phyloP scores from a whole-genome alignment of 805 yeast species.

The Pichia eremophila region DNA sequence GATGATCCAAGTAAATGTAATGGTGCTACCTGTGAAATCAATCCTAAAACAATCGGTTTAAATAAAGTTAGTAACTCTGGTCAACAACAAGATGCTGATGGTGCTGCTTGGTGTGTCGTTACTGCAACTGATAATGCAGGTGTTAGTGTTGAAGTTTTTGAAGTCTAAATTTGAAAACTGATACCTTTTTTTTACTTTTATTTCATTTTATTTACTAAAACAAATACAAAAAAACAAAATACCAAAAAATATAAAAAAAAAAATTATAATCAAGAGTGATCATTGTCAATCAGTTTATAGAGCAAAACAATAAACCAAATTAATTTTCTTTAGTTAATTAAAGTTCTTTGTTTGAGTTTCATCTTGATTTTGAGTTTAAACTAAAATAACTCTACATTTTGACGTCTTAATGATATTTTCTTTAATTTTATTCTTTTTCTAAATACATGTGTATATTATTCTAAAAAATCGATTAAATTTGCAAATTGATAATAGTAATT shows the following conservation, averaged over 20 bases:
- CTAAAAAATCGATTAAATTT: too few species aligned
- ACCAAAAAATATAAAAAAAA: neutral
- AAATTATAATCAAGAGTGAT: too few species aligned
- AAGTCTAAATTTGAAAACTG: conserved; percentile 9
- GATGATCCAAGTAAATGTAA: conserved; percentile 58
- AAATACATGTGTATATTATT: conserved; percentile 19
- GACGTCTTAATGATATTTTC: too few species aligned
- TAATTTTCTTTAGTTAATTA: too few species aligned
- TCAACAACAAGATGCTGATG: conserved; percentile 27
- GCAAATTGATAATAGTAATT: conserved; percentile 25
- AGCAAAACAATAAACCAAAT: too few species aligned
- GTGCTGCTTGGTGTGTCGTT: conserved; percentile 76
- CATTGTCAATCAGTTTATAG: too few species aligned
- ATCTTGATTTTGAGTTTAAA: too few species aligned
- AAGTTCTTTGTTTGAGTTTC: conserved; percentile 15
- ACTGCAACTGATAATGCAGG: conserved; percentile 57
- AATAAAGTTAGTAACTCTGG: conserved; percentile 41
- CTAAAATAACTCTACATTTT: too few species aligned
- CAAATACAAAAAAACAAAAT: too few species aligned
- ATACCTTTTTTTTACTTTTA: too few species aligned
- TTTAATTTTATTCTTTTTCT: conserved; percentile 22
- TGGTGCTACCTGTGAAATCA: conserved; percentile 77
- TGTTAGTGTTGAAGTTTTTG: conserved; percentile 70
- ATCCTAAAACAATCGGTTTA: conserved; percentile 54
- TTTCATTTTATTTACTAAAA: too few species aligned